Evolutionary conservation across 768 basidiomycete genomes (phyloP).

Genomic region (Gymnopilus dilepis): DNA sequence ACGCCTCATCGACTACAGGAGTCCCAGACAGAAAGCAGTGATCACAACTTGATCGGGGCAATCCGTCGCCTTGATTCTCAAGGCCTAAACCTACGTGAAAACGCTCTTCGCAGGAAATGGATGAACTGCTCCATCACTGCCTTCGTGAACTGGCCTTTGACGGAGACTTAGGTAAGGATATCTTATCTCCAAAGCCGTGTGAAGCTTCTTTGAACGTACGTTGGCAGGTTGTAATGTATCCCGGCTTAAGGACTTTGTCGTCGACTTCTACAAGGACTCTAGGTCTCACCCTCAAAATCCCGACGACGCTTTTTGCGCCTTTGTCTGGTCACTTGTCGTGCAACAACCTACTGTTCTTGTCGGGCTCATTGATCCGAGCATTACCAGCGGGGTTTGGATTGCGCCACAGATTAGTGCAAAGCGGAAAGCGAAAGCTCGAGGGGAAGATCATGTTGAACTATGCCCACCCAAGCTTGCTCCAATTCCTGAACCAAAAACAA

Average conservation of each 20-base stretch:
- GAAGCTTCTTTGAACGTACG: constrained; percentile 38
- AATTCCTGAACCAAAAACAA: constrained; percentile 59
- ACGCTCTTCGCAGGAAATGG: constrained; percentile 62
- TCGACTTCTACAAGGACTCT: constrained; percentile 62
- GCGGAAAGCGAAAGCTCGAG: constrained; percentile 65
- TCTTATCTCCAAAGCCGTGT: not conserved
- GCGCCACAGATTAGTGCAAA: constrained; percentile 76
- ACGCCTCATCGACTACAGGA: too few relatives aligned
- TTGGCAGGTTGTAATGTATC: constrained; percentile 72
- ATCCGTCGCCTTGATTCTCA: too few relatives aligned
- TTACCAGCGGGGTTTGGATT: constrained; percentile 72
- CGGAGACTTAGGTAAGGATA: constrained; percentile 85
- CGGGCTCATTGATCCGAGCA: constrained; percentile 67
- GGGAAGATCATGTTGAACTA: constrained; percentile 50
- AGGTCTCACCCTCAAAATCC: constrained; percentile 55
- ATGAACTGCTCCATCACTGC: constrained; percentile 84
- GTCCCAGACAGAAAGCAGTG: too few relatives aligned
- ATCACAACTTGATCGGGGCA: too few relatives aligned
- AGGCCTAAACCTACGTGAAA: too few relatives aligned
- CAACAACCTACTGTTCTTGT: constrained; percentile 77
- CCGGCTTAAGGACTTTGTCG: constrained; percentile 73
- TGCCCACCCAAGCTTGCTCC: constrained; percentile 52
- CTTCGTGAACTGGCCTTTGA: constrained; percentile 89
- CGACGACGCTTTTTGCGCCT: constrained; percentile 79
- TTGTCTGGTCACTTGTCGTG: constrained; percentile 82